phyloP scores from a whole-genome alignment of 768 basidiomycete genomes.

The Boletus patriciae region DNA sequence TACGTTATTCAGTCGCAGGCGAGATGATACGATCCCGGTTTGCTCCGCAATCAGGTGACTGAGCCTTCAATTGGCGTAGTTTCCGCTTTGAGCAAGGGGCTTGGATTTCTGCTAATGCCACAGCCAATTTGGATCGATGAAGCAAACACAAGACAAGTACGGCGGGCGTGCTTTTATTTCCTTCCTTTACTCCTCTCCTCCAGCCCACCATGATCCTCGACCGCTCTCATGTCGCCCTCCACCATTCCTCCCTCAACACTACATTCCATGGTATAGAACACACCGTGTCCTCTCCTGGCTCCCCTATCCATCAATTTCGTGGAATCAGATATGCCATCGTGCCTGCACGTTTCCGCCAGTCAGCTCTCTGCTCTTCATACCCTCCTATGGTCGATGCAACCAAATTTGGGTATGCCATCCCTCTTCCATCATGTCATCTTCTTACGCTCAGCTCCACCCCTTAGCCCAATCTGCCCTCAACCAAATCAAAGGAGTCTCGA shows the following conservation, averaged over 20 bases:
- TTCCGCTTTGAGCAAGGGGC: slow-evolving; percentile 24
- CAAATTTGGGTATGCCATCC: slow-evolving; percentile 55
- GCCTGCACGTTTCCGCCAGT: slow-evolving; percentile 76
- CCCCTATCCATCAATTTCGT: slow-evolving; percentile 66
- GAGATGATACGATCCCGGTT: slow-evolving; percentile 1
- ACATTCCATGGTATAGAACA: slow-evolving; percentile 69
- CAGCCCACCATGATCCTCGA: slow-evolving; percentile 29
- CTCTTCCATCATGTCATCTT: slow-evolving; percentile 7
- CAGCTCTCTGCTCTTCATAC: slow-evolving; percentile 58
- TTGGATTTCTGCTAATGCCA: slow-evolving; percentile 21
- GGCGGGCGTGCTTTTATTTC: not conserved
- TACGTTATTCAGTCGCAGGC: slow-evolving; percentile 11
- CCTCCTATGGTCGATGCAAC: slow-evolving; percentile 61
- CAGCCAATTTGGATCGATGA: slow-evolving; percentile 26
- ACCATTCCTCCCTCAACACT: slow-evolving; percentile 57
- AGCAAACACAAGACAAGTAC: slow-evolving; percentile 21
- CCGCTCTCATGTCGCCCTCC: slow-evolving; percentile 35
- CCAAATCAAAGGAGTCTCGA: slow-evolving; percentile 48
- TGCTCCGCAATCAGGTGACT: slow-evolving; percentile 27
- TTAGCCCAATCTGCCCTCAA: slow-evolving; percentile 78
- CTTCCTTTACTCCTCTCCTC: not conserved
- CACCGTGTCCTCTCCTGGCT: slow-evolving; percentile 52
- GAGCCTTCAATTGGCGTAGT: slow-evolving; percentile 10
- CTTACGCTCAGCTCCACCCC: slow-evolving; percentile 3
- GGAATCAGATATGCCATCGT: slow-evolving; percentile 78